A percentile compares a stretch with the other conserved stretches of the same genome.
phyloP scores from a whole-genome alignment of 345 rosid species.

The Arabis hirsuta region DNA sequence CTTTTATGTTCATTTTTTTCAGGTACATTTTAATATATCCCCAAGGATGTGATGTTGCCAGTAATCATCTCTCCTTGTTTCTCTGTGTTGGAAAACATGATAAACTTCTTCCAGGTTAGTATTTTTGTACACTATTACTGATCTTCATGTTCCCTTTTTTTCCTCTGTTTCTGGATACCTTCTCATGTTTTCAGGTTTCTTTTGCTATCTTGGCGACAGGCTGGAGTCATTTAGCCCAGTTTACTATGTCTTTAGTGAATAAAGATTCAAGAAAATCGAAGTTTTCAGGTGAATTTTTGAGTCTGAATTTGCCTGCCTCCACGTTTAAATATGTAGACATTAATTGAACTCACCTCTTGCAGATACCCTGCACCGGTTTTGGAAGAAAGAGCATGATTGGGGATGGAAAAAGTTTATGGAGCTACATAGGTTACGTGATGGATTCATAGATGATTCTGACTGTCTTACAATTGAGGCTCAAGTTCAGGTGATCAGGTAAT shows the following conservation, averaged over 20 bases:
- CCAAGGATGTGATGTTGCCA: constrained; percentile 95
- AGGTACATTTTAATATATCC: constrained; percentile 99
- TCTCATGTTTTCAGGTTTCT: constrained; percentile 21
- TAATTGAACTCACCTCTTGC: constrained; percentile 44
- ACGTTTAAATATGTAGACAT: constrained; percentile 23
- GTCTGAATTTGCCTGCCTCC: neutral
- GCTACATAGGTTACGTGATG: constrained; percentile 78
- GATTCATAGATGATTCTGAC: constrained; percentile 83
- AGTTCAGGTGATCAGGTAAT: constrained; percentile 96
- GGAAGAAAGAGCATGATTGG: constrained; percentile 99
- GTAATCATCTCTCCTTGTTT: constrained; percentile 96
- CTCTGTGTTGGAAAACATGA: constrained; percentile 94
- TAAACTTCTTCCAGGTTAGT: constrained; percentile 94
- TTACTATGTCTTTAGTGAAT: constrained; percentile 92
- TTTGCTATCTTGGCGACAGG: constrained; percentile 54
- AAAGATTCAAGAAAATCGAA: constrained; percentile 86
- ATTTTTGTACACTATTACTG: constrained; percentile 31
- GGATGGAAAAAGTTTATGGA: constrained; percentile 99
- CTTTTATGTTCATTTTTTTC: constrained; percentile 26
- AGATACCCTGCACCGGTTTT: constrained; percentile 96
- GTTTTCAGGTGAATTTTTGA: constrained; percentile 60
- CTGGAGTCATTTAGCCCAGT: constrained; percentile 99
- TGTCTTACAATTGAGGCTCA: constrained; percentile 91
- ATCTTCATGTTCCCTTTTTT: neutral
- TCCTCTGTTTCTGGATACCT: constrained; percentile 19